A percentile compares a stretch with the other conserved stretches of the same genome.
Evolutionary conservation across 768 basidiomycete genomes (phyloP).

Genomic region (Tylopilus felleus): DNA sequence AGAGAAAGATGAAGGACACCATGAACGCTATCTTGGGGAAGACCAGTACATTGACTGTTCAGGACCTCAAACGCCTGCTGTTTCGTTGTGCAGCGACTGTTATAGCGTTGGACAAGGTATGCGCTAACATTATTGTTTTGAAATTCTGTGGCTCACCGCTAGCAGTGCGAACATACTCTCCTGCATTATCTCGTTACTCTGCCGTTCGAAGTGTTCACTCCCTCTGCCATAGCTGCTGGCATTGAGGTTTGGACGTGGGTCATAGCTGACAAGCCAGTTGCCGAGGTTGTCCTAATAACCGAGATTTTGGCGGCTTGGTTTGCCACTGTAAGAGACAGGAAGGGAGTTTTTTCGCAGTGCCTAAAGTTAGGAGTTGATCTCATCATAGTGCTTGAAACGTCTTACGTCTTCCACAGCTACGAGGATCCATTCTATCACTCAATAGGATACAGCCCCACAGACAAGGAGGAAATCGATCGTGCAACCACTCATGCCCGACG

Average conservation of each 20-base stretch:
- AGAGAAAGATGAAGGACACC: conserved; percentile 62
- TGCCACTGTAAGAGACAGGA: conserved; percentile 68
- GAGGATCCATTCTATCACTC: conserved; percentile 85
- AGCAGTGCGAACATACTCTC: conserved; percentile 81
- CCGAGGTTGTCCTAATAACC: conserved; percentile 80
- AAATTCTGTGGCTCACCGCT: conserved; percentile 1
- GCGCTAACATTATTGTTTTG: neutral
- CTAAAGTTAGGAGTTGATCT: conserved; percentile 63
- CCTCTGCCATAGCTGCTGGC: conserved; percentile 79
- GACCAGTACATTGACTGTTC: conserved; percentile 68
- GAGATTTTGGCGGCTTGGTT: conserved; percentile 90
- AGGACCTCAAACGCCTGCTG: conserved; percentile 80
- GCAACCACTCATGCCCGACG: conserved; percentile 66
- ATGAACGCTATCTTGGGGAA: conserved; percentile 68
- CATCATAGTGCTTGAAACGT: neutral
- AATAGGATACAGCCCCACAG: conserved; percentile 85
- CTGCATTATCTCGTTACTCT: conserved; percentile 83
- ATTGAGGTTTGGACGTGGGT: conserved; percentile 98
- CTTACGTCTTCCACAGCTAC: conserved; percentile 50
- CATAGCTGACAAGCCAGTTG: conserved; percentile 75
- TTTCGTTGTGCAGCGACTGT: conserved; percentile 84
- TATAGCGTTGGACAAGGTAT: conserved; percentile 64
- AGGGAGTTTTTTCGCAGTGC: conserved; percentile 78
- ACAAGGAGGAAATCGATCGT: conserved; percentile 79
- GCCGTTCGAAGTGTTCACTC: conserved; percentile 88